phyloP scores from a whole-genome alignment of 2,329 filamentous ascomycete species.

The Aspergillus nomiae region DNA sequence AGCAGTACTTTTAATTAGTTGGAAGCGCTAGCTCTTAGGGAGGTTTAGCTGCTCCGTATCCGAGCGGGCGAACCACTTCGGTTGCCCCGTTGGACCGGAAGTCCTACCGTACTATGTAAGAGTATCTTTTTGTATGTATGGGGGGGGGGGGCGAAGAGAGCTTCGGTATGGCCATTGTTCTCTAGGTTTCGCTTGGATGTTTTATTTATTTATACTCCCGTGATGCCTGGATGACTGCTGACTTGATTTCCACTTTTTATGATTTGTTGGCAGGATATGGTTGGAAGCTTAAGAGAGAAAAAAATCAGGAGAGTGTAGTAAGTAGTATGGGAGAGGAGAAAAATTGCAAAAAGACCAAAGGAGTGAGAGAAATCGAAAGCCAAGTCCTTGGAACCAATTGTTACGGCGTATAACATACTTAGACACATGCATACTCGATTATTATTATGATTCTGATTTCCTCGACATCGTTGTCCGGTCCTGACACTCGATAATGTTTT shows the following conservation, averaged over 20 bases:
- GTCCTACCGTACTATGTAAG: slow-evolving; percentile 5
- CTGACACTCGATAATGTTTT: slow-evolving; percentile 3
- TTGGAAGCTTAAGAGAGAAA: neutral
- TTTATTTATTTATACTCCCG: neutral
- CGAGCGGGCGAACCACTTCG: slow-evolving; percentile 22
- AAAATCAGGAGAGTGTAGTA: neutral
- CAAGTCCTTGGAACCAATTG: neutral
- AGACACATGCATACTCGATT: slow-evolving; percentile 5
- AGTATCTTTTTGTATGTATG: slow-evolving; percentile 5
- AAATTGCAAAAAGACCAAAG: slow-evolving; percentile 4
- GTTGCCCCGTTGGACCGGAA: slow-evolving; percentile 19
- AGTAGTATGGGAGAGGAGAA: neutral
- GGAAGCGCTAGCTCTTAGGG: slow-evolving; percentile 8
- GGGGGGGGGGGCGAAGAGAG: neutral
- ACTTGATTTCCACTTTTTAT: neutral
- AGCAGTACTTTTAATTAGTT: slow-evolving; percentile 19
- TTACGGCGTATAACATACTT: slow-evolving; percentile 4
- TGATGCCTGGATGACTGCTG: neutral
- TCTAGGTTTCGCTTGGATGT: neutral
- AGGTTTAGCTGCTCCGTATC: slow-evolving; percentile 11
- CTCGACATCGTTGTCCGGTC: neutral
- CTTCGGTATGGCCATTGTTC: neutral
- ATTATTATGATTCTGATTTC: neutral
- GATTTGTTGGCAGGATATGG: slow-evolving; percentile 1
- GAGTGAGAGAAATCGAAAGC: neutral